phyloP scores from a whole-genome alignment of 129 eudicot genomes.

The Gnaphalium uliginosum region DNA sequence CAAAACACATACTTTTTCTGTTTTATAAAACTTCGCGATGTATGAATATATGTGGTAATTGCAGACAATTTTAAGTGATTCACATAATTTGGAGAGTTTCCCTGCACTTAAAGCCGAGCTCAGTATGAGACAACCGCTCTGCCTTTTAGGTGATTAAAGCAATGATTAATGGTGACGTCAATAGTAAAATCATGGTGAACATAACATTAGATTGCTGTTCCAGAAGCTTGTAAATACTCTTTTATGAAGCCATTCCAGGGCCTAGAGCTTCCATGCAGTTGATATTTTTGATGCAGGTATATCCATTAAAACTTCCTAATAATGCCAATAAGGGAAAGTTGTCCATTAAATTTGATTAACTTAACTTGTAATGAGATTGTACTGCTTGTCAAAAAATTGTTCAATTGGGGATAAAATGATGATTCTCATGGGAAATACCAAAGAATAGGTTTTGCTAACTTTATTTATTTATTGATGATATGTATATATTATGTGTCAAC shows the following conservation, averaged over 20 bases:
- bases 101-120: slow-evolving; percentile 84
- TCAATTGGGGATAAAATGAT: neutral
- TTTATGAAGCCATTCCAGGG: slow-evolving; percentile 6
- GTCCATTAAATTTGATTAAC: neutral
- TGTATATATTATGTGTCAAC: neutral
- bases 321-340: neutral
- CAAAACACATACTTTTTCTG: neutral
- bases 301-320: neutral
- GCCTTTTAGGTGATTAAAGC: slow-evolving; percentile 72
- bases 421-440: neutral
- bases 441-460: neutral
- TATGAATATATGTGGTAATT: slow-evolving; percentile 19
- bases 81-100: slow-evolving; percentile 75
- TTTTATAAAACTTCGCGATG: neutral
- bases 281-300: slow-evolving; percentile 27
- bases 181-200: neutral
- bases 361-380: neutral
- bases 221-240: slow-evolving; percentile 27
- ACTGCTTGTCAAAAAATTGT: neutral
- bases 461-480: neutral
- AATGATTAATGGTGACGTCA: neutral
- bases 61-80: slow-evolving; percentile 68
- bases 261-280: slow-evolving; percentile 14
- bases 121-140: slow-evolving; percentile 95
- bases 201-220: slow-evolving; percentile 10